These are phyloP conservation scores for Talaromyces liani DNA, from an alignment of 495 filamentous ascomycete genomes.

Conservation along the genomic window DNA sequence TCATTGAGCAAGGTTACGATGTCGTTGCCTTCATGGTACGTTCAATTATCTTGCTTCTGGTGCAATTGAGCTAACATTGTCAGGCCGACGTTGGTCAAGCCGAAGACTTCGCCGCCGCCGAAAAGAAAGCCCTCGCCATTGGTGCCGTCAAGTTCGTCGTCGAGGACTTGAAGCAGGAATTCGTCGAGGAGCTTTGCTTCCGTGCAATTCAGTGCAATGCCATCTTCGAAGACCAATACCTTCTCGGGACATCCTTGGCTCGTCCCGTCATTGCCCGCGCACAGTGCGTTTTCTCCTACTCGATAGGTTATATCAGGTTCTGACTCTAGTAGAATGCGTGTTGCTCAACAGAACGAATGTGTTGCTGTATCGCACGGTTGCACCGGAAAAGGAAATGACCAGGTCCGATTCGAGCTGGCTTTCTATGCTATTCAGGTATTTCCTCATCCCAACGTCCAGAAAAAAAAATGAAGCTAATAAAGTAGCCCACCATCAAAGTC, in stretches of 20 bases:
- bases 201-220: conserved; percentile 84
- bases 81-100: conserved; percentile 56
- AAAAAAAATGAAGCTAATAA: conserved; percentile 15
- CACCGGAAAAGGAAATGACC: conserved; percentile 39
- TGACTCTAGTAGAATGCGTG: conserved; percentile 32
- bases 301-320: conserved; percentile 21
- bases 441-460: conserved; percentile 37
- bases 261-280: conserved; percentile 84
- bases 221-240: conserved; percentile 77
- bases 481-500: conserved; percentile 72
- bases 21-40: conserved; percentile 56
- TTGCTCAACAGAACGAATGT: not conserved
- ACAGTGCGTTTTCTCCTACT: conserved; percentile 45
- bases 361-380: conserved; percentile 10
- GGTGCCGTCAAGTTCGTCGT: conserved; percentile 39
- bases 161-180: conserved; percentile 57
- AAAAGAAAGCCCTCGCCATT: conserved; percentile 34
- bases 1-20: conserved; percentile 62
- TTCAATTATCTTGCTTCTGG: not conserved
- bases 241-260: conserved; percentile 71
- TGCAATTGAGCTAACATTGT: conserved; percentile 14
- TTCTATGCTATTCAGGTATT: conserved; percentile 59
- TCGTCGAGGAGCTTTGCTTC: conserved; percentile 82
- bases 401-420: conserved; percentile 68
- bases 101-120: conserved; percentile 60